These are phyloP conservation scores for Penicillium sp. DNA, from an alignment of 2,329 filamentous ascomycete species.

Conservation along the genomic window DNA sequence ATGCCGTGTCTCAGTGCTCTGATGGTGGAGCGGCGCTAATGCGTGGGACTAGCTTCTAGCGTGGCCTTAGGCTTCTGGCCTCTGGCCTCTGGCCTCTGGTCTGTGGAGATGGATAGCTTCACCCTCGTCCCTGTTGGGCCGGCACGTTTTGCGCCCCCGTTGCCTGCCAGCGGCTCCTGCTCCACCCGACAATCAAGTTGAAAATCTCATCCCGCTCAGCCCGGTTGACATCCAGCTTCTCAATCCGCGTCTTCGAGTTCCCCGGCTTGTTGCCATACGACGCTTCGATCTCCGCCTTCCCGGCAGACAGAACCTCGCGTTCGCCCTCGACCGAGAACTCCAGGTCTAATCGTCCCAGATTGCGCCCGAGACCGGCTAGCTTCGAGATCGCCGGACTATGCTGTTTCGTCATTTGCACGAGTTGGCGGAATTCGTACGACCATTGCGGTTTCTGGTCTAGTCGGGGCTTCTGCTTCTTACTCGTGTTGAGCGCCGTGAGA, in stretches of 20 bases:
- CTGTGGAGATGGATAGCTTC: too few species aligned
- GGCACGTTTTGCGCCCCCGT: conserved; percentile 6
- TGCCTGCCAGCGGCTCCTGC: conserved; percentile 20
- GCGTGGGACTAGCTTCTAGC: too few species aligned
- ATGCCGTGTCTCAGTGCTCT: too few species aligned
- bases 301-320: background rate
- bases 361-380: conserved; percentile 1
- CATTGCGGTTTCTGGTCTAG: conserved; percentile 9
- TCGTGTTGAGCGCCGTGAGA: background rate
- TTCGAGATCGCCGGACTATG: conserved; percentile 1
- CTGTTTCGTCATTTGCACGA: conserved; percentile 12
- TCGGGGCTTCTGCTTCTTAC: background rate
- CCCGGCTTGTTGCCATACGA: background rate
- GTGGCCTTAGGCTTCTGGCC: too few species aligned
- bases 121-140: background rate
- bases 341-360: conserved; percentile 9
- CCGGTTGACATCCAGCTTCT: conserved; percentile 12
- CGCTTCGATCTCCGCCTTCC: background rate
- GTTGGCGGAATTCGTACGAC: conserved; percentile 8
- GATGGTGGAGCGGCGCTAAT: too few species aligned
- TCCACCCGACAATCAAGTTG: conserved; percentile 23
- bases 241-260: conserved; percentile 2
- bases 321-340: background rate
- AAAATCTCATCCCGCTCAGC: conserved; percentile 23
- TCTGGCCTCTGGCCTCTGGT: too few species aligned